phyloP scores from a whole-genome alignment of 169 alveolate species.

The Plasmodium ovale region DNA sequence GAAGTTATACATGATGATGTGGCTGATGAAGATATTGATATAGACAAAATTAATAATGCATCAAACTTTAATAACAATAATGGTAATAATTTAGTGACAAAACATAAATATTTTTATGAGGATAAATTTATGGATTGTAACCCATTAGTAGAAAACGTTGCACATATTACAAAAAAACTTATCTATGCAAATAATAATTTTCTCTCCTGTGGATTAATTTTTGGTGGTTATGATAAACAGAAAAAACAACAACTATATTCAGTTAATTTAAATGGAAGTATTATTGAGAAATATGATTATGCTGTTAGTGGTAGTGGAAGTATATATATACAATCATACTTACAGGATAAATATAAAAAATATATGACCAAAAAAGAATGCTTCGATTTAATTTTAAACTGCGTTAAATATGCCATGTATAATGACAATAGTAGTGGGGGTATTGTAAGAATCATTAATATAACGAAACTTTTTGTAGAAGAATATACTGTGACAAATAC shows the following conservation, averaged over 20 bases:
- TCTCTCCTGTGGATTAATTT: slow-evolving; percentile 91
- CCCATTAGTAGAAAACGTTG: slow-evolving; percentile 85
- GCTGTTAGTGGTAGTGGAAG: slow-evolving; percentile 96
- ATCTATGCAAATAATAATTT: slow-evolving; percentile 89
- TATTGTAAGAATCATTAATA: slow-evolving; percentile 85
- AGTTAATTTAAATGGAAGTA: slow-evolving; percentile 93
- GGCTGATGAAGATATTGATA: slow-evolving; percentile 51
- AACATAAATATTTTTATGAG: slow-evolving; percentile 73
- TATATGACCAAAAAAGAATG: slow-evolving; percentile 92
- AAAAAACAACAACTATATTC: slow-evolving; percentile 89
- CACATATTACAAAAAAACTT: slow-evolving; percentile 85
- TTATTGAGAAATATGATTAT: slow-evolving; percentile 83
- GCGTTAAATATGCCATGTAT: slow-evolving; percentile 91
- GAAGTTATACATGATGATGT: slow-evolving; percentile 80
- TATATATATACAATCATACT: slow-evolving; percentile 90
- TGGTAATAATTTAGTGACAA: slow-evolving; percentile 10
- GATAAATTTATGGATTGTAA: slow-evolving; percentile 66
- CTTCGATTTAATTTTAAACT: slow-evolving; percentile 82
- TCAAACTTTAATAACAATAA: background rate
- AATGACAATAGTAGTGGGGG: slow-evolving; percentile 96
- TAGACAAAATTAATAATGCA: slow-evolving; percentile 7
- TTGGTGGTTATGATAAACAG: slow-evolving; percentile 93
- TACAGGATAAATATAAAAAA: slow-evolving; percentile 89
- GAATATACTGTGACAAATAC: slow-evolving; percentile 75
- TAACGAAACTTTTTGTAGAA: slow-evolving; percentile 74